Base-by-base conservation (phyloP, 2,329 filamentous ascomycete genomes). In the Aspergillus hortae region DNA sequence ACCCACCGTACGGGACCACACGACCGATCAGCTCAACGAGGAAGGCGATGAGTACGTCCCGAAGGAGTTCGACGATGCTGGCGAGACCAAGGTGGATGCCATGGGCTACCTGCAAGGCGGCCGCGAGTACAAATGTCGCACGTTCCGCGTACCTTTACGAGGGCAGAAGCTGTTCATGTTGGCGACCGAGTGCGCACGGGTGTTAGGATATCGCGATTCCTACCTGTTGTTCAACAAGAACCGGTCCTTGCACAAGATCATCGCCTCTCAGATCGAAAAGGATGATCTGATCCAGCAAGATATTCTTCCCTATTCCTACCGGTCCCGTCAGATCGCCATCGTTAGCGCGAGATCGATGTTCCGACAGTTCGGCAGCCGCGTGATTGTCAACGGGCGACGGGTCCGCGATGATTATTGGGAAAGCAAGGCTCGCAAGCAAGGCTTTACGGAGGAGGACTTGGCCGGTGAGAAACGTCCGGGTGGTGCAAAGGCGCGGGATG, bases 401-500 rank as follows among this genome's bases (percentile, higher is more conserved):
- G 94, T 99, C 40, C 87, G 94, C 46, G 94, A 99, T 73, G 94
- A 99, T 69, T 99, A 99, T 73, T 99, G 94, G 94, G 94, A 97
- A 72, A 89, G 87, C 66, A 97, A 97, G 74, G 94, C 94, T 6
- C 83, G 89, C 44, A 99, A 97, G 74, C 94, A 99, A 73, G 94
- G 94, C 10, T 99, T 99, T 68, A 99, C 94, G 1, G 94, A 99
- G 70, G 91, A 95, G 57, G 94, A 99, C 71, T 80, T 92, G 46
- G 94, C 94, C 4, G 94, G 94, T 38, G 94, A 99, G 74, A 97
- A 99, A 78, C 82, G 94, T 58, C 94, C 94, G 5, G 94, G 94
- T 49, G 92, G 89, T 36, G 86, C 90, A 53, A 96, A 95, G 75
- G 88, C 89, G 55, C 82, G 92, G 65, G 90, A 96, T 74, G 87